A percentile compares a stretch with the other conserved stretches of the same genome.
Evolutionary conservation across 2,329 filamentous ascomycete genomes (phyloP).

Genomic region (Epichloe gansuensis): DNA sequence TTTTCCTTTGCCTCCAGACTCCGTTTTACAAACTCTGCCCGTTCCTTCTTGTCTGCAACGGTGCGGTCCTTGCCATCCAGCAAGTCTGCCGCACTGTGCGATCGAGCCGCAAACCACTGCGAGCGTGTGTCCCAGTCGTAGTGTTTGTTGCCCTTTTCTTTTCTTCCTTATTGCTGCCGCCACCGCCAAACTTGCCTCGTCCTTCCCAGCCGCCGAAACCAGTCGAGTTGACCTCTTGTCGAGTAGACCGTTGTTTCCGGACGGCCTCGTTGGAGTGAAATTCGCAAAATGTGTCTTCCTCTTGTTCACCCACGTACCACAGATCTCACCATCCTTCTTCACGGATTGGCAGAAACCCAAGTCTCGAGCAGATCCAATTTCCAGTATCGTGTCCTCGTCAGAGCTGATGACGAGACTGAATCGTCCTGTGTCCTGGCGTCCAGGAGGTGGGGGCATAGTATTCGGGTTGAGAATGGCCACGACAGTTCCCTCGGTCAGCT

Average conservation of each 20-base stretch:
- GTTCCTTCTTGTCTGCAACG: constrained; percentile 45
- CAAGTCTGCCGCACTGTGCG: constrained; percentile 44
- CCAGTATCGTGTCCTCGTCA: constrained; percentile 78
- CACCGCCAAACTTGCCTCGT: constrained; percentile 17
- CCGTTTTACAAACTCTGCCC: constrained; percentile 53
- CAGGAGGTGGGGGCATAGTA: constrained; percentile 75
- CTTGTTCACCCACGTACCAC: constrained; percentile 75
- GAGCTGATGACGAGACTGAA: constrained; percentile 81
- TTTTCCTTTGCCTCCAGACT: constrained; percentile 55
- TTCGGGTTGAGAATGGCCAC: constrained; percentile 84
- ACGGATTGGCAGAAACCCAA: constrained; percentile 78
- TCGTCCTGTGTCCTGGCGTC: constrained; percentile 62
- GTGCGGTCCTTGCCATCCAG: constrained; percentile 53
- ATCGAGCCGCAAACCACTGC: constrained; percentile 40
- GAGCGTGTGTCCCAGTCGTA: constrained; percentile 49
- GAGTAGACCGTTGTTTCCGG: constrained; percentile 48
- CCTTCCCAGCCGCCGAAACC: constrained; percentile 28
- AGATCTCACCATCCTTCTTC: constrained; percentile 73
- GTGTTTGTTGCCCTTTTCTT: constrained; percentile 19
- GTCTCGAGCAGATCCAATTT: constrained; percentile 75
- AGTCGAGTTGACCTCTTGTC: constrained; percentile 71
- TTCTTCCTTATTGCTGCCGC: constrained; percentile 6
- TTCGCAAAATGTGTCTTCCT: constrained; percentile 82
- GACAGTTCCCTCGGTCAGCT: constrained; percentile 80
- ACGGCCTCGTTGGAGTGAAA: constrained; percentile 81